Evolutionary conservation across 768 basidiomycete species (phyloP).

Genomic region (Leccinum truebloodii): DNA sequence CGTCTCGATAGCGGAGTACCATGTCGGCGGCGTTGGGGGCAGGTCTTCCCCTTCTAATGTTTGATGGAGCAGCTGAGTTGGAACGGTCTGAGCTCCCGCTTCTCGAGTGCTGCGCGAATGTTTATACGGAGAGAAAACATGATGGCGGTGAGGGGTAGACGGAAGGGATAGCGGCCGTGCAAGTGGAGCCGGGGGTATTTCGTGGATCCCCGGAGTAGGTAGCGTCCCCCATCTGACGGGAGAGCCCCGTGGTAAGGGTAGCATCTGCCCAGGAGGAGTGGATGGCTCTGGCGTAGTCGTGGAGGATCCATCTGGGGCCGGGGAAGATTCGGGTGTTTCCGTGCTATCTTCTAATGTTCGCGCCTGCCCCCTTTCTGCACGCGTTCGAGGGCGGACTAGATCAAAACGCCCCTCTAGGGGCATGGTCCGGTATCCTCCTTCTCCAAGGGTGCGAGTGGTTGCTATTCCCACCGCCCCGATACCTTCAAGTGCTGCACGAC

Average conservation of each 20-base stretch:
- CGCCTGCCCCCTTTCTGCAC: conserved; percentile 20
- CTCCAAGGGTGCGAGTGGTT: conserved; percentile 33
- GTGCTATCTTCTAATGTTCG: conserved; percentile 1
- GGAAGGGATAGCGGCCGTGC: conserved; percentile 53
- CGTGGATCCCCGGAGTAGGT: conserved; percentile 61
- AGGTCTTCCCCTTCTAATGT: conserved; percentile 39
- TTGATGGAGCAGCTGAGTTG: conserved; percentile 15
- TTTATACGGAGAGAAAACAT: conserved; percentile 21
- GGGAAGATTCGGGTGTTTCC: conserved; percentile 22
- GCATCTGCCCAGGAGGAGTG: conserved; percentile 40
- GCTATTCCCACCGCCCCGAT: conserved; percentile 21
- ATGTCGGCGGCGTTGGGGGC: conserved; percentile 68
- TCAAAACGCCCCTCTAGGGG: conserved; percentile 90
- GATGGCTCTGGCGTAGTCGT: conserved; percentile 24
- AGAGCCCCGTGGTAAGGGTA: conserved; percentile 33
- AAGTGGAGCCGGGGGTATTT: conserved; percentile 64
- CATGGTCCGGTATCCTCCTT: conserved; percentile 77
- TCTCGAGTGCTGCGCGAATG: conserved; percentile 17
- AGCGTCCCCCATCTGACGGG: conserved; percentile 49
- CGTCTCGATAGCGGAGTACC: conserved; percentile 81
- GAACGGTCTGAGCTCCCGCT: conserved; percentile 23
- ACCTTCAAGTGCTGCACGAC: conserved; percentile 34
- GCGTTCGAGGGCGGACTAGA: conserved; percentile 58
- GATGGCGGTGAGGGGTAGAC: conserved; percentile 30
- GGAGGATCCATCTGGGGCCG: conserved; percentile 6